These are phyloP conservation scores for Coelastrella sp. DNA, from an alignment of 139 green algal species.

Conservation along the genomic window DNA sequence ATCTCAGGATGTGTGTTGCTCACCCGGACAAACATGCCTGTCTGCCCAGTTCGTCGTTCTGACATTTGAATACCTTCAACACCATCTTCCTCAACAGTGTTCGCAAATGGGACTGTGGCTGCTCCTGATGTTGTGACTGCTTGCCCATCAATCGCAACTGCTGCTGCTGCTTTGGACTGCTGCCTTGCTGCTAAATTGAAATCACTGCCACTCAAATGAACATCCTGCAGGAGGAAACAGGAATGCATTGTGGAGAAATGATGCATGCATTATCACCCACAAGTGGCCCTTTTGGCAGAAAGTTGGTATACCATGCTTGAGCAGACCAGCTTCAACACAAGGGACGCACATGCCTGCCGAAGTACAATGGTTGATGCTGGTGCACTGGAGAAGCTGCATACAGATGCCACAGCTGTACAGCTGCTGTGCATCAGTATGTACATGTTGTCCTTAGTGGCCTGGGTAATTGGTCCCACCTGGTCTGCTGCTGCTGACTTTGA, in stretches of 20 bases:
- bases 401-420: too few relatives aligned
- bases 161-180: slow-evolving; percentile 15
- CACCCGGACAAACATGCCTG: slow-evolving; percentile 61
- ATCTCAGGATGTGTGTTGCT: not conserved
- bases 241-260: too few relatives aligned
- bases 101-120: not conserved
- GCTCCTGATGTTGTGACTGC: not conserved
- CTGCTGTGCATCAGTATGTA: too few relatives aligned
- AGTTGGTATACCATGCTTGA: too few relatives aligned
- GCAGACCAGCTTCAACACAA: too few relatives aligned
- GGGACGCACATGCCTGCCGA: too few relatives aligned
- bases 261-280: too few relatives aligned
- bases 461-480: not conserved
- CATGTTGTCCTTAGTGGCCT: too few relatives aligned
- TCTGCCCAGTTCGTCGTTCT: slow-evolving; percentile 16
- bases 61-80: slow-evolving; percentile 58
- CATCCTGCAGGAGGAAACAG: not conserved
- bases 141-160: not conserved
- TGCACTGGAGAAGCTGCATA: too few relatives aligned
- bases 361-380: too few relatives aligned
- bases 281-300: too few relatives aligned
- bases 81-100: slow-evolving; percentile 30
- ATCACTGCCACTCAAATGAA: slow-evolving; percentile 5
- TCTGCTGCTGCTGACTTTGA: not conserved
- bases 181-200: not conserved